Base-by-base conservation (phyloP, 1,139 yeast genomes). In the Magnusiomyces magnusii region DNA sequence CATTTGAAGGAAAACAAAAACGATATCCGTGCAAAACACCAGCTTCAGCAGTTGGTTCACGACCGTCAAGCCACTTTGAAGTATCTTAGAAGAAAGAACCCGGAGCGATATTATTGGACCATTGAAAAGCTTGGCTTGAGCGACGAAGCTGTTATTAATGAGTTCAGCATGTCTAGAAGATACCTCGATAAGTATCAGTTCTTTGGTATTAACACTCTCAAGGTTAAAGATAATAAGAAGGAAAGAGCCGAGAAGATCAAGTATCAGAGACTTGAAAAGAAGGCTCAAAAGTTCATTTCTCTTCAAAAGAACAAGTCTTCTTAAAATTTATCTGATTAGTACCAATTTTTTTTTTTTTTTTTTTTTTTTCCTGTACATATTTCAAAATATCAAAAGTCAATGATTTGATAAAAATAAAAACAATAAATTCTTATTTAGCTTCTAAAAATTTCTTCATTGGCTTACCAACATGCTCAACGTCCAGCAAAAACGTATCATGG, bases 121-220 rank as follows among this genome's bases (percentile, higher is more conserved):
- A 84, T 92, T 63, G 88, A 87, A 67, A 90, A 90, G 73, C 78
- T 93, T 60, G 98, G 98, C 1, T 79, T 93, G 63, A 84, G 88
- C 39, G 98, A 93, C 72, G 86, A 81, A 62, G 86, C 86, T 28
- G 84, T 91, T 34, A 81, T 81, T 56, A 77, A 81, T 67, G 97
- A 92, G 76, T 92, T 92, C 78, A 85, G 84, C 73, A 81, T 92
- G 85, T 88, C 87, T 66, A 84, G 83, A 71, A 82, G 83, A 71
- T 92, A 92, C 78, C 82, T 90, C 81, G 92, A 88, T 75, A 88
- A 87, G 71, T 88, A 83, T 75, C 80, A 85, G 73, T 86, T 91
- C 71, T 91, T 91, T 83, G 96, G 95, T 49, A 75, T 71, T 55
- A 66, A 67, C 62, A 73, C 76, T 24, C 61, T 69, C 55, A 69